These are phyloP conservation scores for Penicillium manginii DNA, from an alignment of 495 filamentous ascomycete species.

Conservation along the genomic window DNA sequence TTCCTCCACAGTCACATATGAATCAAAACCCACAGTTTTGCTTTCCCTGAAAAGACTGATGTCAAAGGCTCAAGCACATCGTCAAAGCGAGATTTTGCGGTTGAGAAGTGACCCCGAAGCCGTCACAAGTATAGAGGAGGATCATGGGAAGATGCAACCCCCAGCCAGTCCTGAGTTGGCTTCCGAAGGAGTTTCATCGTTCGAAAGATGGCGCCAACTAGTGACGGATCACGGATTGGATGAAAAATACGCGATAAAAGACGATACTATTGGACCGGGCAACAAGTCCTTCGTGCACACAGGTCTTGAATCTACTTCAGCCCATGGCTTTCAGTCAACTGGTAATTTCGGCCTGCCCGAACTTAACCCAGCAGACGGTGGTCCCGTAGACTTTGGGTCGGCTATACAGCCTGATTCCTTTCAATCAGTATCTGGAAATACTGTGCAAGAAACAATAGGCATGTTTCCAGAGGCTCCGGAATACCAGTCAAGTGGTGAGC, in stretches of 20 bases:
- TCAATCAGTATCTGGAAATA: too few species aligned
- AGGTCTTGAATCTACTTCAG: neutral
- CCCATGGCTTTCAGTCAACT: neutral
- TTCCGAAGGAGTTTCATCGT: slow-evolving; percentile 21
- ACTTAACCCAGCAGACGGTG: neutral
- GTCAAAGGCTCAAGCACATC: slow-evolving; percentile 50
- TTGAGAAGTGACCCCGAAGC: slow-evolving; percentile 35
- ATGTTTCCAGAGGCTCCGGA: neutral
- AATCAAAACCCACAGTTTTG: slow-evolving; percentile 51
- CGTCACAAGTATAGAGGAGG: slow-evolving; percentile 30
- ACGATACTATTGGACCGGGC: neutral
- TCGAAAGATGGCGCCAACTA: slow-evolving; percentile 44
- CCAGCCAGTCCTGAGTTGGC: slow-evolving; percentile 41
- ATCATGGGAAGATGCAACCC: slow-evolving; percentile 31
- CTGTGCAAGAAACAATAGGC: too few species aligned
- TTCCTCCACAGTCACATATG: slow-evolving; percentile 36
- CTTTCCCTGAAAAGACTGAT: slow-evolving; percentile 59
- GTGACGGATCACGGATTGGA: slow-evolving; percentile 8
- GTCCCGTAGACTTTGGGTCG: too few species aligned
- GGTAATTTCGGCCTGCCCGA: neutral
- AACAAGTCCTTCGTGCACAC: neutral
- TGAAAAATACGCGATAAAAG: neutral
- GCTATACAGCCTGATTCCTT: too few species aligned
- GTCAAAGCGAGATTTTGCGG: slow-evolving; percentile 43
- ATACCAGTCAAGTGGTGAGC: slow-evolving; percentile 5